Conservation (phyloP, 2,329 filamentous ascomycete genomes). For the Xylaria sp. region DNA sequence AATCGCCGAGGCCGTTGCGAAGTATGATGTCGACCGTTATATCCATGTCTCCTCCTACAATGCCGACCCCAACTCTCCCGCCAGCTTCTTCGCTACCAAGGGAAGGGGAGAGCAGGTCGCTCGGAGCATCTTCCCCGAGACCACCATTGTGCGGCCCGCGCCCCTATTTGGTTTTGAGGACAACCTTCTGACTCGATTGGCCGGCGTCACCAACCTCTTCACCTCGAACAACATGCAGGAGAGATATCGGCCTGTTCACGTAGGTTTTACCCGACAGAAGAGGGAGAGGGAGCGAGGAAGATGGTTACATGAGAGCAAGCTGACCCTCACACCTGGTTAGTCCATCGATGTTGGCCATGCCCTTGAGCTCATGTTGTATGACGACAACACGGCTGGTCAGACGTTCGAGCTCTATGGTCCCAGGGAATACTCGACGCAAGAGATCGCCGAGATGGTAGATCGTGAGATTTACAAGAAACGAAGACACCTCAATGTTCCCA, state of each 20-base stretch:
- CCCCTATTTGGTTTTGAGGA: conserved; percentile 97
- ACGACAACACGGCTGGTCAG: conserved; percentile 88
- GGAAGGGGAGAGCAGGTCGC: conserved; percentile 84
- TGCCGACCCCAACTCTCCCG: conserved; percentile 80
- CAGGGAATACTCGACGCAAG: conserved; percentile 87
- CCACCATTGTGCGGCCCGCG: conserved; percentile 93
- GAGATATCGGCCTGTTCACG: conserved; percentile 90
- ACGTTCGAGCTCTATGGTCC: conserved; percentile 96
- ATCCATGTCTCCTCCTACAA: conserved; percentile 98
- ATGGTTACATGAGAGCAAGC: conserved; percentile 6
- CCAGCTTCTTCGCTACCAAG: conserved; percentile 94
- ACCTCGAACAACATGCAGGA: conserved; percentile 95
- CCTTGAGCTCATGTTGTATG: conserved; percentile 88
- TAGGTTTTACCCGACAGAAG: conserved; percentile 55
- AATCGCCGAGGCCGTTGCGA: conserved; percentile 92
- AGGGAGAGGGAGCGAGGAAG: not conserved
- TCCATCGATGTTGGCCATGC: conserved; percentile 90
- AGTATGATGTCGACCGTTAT: conserved; percentile 97
- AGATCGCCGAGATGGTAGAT: conserved; percentile 90
- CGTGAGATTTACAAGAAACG: conserved; percentile 91
- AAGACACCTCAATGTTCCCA: conserved; percentile 91
- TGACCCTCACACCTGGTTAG: conserved; percentile 54
- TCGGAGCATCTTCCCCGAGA: conserved; percentile 92
- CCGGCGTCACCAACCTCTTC: conserved; percentile 81
- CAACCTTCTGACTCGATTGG: conserved; percentile 86